Evolutionary conservation across 768 basidiomycete genomes (phyloP).

Genomic region (Tricholoma sp.): DNA sequence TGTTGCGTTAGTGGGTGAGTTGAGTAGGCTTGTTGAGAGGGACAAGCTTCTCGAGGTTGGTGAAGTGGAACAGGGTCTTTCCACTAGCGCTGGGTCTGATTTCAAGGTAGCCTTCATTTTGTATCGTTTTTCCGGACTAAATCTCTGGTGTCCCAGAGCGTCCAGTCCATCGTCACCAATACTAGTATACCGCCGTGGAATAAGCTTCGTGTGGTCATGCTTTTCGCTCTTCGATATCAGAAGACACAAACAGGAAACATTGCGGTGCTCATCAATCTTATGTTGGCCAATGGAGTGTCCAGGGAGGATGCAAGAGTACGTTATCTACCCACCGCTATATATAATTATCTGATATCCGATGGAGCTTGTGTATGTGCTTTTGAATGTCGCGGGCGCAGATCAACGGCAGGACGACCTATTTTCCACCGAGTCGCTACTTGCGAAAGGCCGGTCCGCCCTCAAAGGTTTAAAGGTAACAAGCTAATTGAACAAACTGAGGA

Average conservation of each 20-base stretch:
- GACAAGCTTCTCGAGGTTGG: conserved; percentile 86
- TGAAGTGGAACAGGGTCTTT: conserved; percentile 95
- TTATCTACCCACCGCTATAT: conserved; percentile 8
- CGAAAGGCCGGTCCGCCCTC: conserved; percentile 89
- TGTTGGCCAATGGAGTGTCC: conserved; percentile 71
- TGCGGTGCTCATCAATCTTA: conserved; percentile 66
- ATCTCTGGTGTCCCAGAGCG: conserved; percentile 44
- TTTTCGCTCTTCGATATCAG: conserved; percentile 94
- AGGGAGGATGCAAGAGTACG: conserved; percentile 71
- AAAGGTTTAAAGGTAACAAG: conserved; percentile 83
- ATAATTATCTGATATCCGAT: conserved; percentile 8
- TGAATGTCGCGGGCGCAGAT: conserved; percentile 92
- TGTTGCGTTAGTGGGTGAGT: conserved; percentile 93
- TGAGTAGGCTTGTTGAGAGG: conserved; percentile 83
- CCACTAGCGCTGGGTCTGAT: conserved; percentile 88
- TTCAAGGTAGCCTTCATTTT: conserved; percentile 52
- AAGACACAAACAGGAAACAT: conserved; percentile 83
- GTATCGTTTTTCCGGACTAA: background rate
- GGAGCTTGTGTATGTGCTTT: conserved; percentile 87
- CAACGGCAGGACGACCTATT: conserved; percentile 97
- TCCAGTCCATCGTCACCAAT: conserved; percentile 74
- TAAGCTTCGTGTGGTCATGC: conserved; percentile 85
- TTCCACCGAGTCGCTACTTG: conserved; percentile 90
- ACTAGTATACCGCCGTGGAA: conserved; percentile 65
- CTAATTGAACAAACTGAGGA: background rate